phyloP scores from a whole-genome alignment of 805 yeast genomes.

The Cyberlindnera saturnus region DNA sequence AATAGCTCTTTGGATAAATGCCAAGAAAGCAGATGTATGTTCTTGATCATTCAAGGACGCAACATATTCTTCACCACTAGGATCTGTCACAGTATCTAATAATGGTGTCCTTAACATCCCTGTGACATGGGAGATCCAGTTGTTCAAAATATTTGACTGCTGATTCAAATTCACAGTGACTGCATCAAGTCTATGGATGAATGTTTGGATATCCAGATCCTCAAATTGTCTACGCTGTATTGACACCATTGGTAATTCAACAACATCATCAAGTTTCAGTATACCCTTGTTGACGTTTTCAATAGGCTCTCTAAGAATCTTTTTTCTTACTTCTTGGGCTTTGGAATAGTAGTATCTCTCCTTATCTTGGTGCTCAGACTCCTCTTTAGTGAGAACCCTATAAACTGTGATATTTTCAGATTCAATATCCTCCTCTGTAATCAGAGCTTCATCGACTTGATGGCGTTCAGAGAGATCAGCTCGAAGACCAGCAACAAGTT shows the following conservation, averaged over 20 bases:
- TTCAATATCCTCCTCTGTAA: slow-evolving; percentile 9
- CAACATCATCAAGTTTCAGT: slow-evolving; percentile 2
- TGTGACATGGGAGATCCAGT: slow-evolving; percentile 42
- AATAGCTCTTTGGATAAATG: slow-evolving; percentile 42
- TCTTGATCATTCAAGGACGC: slow-evolving; percentile 73
- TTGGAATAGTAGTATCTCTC: slow-evolving; percentile 50
- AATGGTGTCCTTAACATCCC: slow-evolving; percentile 43
- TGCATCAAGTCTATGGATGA: slow-evolving; percentile 10
- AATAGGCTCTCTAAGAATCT: slow-evolving; percentile 36
- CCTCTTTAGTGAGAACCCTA: slow-evolving; percentile 23
- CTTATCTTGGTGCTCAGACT: slow-evolving; percentile 31
- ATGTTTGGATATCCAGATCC: slow-evolving; percentile 9
- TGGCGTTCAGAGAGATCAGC: background rate
- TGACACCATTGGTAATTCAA: background rate
- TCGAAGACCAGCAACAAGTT: slow-evolving; percentile 24
- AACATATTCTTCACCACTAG: slow-evolving; percentile 60
- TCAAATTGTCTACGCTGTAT: background rate
- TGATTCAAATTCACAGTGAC: slow-evolving; percentile 35
- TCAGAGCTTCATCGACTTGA: slow-evolving; percentile 10
- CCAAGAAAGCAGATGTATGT: slow-evolving; percentile 51
- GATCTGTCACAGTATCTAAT: slow-evolving; percentile 37
- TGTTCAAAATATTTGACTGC: slow-evolving; percentile 47
- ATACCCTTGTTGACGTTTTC: slow-evolving; percentile 7
- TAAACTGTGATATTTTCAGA: slow-evolving; percentile 21
- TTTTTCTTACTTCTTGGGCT: slow-evolving; percentile 58